Percentiles rank a stretch among this genome's conserved stretches.
Evolutionary conservation across 805 yeast genomes (phyloP).

Genomic region (Suhomyces emberorum): DNA sequence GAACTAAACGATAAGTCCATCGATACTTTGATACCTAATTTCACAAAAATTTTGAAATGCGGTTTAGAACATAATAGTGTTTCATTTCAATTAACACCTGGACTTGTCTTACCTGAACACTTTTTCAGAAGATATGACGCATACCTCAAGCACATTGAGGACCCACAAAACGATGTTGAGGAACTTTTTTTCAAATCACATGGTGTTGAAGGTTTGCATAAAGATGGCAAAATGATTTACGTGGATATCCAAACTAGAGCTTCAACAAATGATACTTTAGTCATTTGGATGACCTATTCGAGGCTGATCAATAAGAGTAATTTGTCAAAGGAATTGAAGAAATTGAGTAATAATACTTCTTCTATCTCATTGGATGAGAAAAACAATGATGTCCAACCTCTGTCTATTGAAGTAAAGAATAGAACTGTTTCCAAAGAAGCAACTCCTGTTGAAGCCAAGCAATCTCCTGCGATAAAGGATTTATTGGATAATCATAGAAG

Average conservation of each 20-base stretch:
- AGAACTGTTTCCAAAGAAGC: not conserved
- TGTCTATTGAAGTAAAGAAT: too few species aligned
- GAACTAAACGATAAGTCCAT: slow-evolving; percentile 42
- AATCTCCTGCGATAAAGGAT: too few species aligned
- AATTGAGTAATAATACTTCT: slow-evolving; percentile 18
- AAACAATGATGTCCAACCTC: not conserved
- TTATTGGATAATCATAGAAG: not conserved
- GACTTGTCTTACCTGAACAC: slow-evolving; percentile 87
- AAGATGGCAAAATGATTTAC: slow-evolving; percentile 61
- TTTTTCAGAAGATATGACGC: slow-evolving; percentile 72
- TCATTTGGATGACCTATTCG: slow-evolving; percentile 86
- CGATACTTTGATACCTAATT: slow-evolving; percentile 60
- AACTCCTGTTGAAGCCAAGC: not conserved
- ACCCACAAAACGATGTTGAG: slow-evolving; percentile 30
- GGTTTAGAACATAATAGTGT: slow-evolving; percentile 32
- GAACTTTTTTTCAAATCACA: slow-evolving; percentile 54
- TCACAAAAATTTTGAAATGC: slow-evolving; percentile 42
- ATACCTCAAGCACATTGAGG: slow-evolving; percentile 26
- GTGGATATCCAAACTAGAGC: slow-evolving; percentile 83
- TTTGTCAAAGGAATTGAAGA: slow-evolving; percentile 24
- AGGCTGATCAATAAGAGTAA: slow-evolving; percentile 35
- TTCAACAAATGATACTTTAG: slow-evolving; percentile 51
- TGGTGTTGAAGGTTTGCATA: slow-evolving; percentile 67
- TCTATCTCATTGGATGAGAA: slow-evolving; percentile 10
- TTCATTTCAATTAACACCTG: slow-evolving; percentile 40